Evolutionary conservation across 73 alveolate genomes (phyloP).

Genomic region (Paramecium pentaurelia): DNA sequence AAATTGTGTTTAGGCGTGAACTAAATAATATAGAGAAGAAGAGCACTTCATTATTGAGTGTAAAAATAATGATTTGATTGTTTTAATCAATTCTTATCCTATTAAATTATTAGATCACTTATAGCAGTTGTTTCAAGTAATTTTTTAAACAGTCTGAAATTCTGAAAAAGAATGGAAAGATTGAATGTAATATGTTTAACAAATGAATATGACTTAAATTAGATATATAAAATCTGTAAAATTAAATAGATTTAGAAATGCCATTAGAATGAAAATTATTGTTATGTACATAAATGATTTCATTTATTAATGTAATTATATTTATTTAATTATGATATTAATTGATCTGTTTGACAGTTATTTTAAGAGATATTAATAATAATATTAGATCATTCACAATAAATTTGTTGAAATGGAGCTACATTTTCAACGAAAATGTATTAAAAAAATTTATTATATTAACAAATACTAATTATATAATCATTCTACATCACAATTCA

Average conservation of each 20-base stretch:
- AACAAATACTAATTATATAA: background rate
- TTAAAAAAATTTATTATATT: too few species aligned
- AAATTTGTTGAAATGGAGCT: background rate
- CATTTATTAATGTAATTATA: background rate
- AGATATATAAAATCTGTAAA: background rate
- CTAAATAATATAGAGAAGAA: background rate
- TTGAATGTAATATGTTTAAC: too few species aligned
- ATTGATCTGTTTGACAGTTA: background rate
- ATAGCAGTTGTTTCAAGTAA: background rate
- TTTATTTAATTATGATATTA: background rate
- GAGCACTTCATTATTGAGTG: background rate
- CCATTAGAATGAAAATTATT: background rate
- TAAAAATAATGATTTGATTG: background rate
- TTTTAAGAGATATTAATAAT: background rate
- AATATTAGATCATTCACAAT: background rate
- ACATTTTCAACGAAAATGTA: background rate
- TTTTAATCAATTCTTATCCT: background rate
- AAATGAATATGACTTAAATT: background rate
- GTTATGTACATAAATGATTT: background rate
- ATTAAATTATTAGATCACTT: background rate
- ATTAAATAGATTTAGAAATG: background rate
- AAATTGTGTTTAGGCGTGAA: background rate
- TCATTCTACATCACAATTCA: background rate
- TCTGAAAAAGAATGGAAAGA: background rate
- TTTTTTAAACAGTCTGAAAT: background rate